These are phyloP conservation scores for Parietichytrium sp. DNA, from an alignment of 108 stramenopile genomes.

Conservation along the genomic window DNA sequence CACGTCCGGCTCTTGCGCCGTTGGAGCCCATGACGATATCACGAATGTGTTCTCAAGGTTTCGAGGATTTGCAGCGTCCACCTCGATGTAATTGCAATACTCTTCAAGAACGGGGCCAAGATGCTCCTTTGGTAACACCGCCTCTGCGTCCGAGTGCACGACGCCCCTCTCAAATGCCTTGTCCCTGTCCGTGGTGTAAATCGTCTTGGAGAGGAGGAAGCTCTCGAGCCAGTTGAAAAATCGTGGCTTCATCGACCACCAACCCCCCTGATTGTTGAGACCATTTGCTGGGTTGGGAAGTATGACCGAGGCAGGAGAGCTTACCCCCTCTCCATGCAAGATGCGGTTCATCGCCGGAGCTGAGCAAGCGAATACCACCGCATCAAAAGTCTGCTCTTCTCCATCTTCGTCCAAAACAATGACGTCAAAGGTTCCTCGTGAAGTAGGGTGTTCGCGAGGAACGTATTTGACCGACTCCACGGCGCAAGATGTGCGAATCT, in stretches of 20 bases:
- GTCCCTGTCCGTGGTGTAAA: conserved; percentile 29
- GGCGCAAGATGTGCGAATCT: conserved; percentile 1
- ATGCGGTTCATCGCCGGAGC: conserved; percentile 32
- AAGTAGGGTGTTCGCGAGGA: neutral
- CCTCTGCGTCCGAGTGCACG: conserved; percentile 30
- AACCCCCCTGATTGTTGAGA: conserved; percentile 25
- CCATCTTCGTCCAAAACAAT: neutral
- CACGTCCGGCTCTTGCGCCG: neutral
- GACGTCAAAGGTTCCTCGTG: neutral
- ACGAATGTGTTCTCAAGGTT: conserved; percentile 31
- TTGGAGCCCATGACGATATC: conserved; percentile 28
- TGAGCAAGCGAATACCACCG: conserved; percentile 23
- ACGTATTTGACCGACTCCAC: neutral
- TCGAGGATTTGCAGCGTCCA: neutral
- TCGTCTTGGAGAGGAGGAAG: neutral
- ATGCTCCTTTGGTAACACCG: neutral
- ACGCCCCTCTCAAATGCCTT: conserved; percentile 35
- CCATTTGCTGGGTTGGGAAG: neutral
- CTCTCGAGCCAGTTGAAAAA: neutral
- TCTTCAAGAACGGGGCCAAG: neutral
- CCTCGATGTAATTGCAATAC: conserved; percentile 31
- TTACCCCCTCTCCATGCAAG: conserved; percentile 1
- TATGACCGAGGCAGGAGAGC: neutral
- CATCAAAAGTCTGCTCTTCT: neutral
- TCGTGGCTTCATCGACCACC: neutral